Evolutionary conservation across 208 protist genomes (phyloP).

Genomic region (Acanthamoeba divionensis): DNA sequence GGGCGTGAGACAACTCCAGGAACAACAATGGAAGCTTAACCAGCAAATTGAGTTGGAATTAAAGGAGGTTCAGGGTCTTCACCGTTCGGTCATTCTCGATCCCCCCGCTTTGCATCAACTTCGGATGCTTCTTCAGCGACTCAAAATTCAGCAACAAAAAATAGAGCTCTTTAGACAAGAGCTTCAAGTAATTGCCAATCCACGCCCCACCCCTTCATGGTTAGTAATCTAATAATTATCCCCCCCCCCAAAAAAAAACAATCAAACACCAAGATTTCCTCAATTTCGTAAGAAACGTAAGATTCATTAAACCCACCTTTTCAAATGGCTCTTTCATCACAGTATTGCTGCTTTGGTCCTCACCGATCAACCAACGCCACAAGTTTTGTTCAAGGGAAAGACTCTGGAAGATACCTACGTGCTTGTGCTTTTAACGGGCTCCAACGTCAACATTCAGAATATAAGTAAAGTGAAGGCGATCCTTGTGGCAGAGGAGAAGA

Average conservation of each 20-base stretch:
- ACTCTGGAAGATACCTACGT: constrained; percentile 43
- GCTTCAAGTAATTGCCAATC: background rate
- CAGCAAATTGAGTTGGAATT: constrained; percentile 35
- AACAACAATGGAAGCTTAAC: constrained; percentile 32
- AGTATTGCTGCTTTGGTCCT: constrained; percentile 54
- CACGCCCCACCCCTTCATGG: background rate
- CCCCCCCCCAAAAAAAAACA: background rate
- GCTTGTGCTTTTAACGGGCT: background rate
- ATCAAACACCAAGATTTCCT: background rate
- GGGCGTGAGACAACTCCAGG: background rate
- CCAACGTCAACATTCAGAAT: background rate
- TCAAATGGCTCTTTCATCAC: background rate
- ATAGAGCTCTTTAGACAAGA: constrained; percentile 17
- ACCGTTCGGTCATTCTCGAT: constrained; percentile 28
- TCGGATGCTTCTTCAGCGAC: background rate
- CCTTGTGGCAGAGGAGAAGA: background rate
- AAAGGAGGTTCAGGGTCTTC: background rate
- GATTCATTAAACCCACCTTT: background rate
- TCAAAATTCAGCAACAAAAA: constrained; percentile 39
- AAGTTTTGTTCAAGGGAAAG: constrained; percentile 64
- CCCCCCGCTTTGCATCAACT: constrained; percentile 10
- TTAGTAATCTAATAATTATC: background rate
- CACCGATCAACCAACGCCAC: constrained; percentile 56
- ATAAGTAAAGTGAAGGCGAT: background rate
- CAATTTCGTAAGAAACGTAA: background rate